These are phyloP conservation scores for Yarrowia divulgata DNA, from an alignment of 805 yeast species.

Conservation along the genomic window DNA sequence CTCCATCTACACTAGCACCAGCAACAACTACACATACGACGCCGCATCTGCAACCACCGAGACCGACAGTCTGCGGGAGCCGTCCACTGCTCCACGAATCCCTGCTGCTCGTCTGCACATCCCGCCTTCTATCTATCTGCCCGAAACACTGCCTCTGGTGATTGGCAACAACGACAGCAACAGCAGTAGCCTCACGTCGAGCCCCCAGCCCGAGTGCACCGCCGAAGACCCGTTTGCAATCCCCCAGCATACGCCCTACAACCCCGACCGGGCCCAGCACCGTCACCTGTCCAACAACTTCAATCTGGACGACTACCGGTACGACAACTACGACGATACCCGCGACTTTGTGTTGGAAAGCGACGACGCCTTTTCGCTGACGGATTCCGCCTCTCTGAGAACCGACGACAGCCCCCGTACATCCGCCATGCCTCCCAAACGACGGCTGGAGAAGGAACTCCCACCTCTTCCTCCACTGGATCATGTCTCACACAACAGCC, in stretches of 20 bases:
- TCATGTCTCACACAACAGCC: conserved; percentile 21
- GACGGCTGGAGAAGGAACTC: conserved; percentile 24
- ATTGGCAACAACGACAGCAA: too few species aligned
- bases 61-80: conserved; percentile 19
- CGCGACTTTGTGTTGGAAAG: conserved; percentile 18
- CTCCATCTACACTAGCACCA: neutral
- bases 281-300: conserved; percentile 35
- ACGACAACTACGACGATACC: conserved; percentile 37
- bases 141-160: conserved; percentile 19
- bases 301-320: conserved; percentile 30
- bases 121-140: conserved; percentile 6
- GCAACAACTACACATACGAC: conserved; percentile 20
- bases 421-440: conserved; percentile 22
- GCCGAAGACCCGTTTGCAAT: conserved; percentile 18
- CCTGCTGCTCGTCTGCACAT: conserved; percentile 25
- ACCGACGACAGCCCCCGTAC: conserved; percentile 9
- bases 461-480: conserved; percentile 26
- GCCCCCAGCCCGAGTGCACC: neutral
- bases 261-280: conserved; percentile 19
- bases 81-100: conserved; percentile 12
- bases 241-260: conserved; percentile 22
- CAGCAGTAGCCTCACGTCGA: neutral
- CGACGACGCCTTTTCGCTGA: conserved; percentile 24
- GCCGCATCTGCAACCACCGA: conserved; percentile 28
- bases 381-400: conserved; percentile 14